Base-by-base conservation (phyloP, 805 yeast genomes). In the Yarrowia keelungensis region DNA sequence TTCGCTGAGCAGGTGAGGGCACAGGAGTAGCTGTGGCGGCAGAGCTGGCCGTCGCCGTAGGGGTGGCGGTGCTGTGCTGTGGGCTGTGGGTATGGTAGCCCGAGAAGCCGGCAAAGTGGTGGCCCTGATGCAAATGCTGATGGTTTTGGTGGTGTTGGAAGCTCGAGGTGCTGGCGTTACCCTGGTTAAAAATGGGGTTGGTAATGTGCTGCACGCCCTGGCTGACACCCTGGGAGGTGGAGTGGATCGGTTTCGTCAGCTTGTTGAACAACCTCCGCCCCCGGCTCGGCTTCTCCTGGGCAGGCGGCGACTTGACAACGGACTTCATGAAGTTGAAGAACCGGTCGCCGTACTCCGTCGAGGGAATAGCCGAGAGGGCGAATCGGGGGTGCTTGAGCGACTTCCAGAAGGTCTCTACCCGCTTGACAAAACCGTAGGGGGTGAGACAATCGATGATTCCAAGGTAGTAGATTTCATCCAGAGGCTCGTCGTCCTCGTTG, bases 401-500 rank as follows among this genome's bases (percentile, higher is more conserved):
- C 51, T 65, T 65, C 87, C 92, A 89, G 71, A 91, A 85, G 0
- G 98, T 94, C 76, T 95, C 99, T 56, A 92, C 77, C 71, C 85
- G 84, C 76, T 95, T 95, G 72, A 87, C 80, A 26, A 88, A 78
- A 15, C 75, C 75, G 69, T 79, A 79, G 9, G 75, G 86, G 0
- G 99, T 95, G 72, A 95, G 81, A 78, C 97, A 94, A 76, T 95
- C 99, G 71, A 95, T 95, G 46, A 95, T 89, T 9, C 99, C 99
- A 73, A 95, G 80, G 75, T 93, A 95, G 79, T 95, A 95, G 8
- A 94, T 85, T 68, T 89, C 85, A 39, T 86, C 82, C 43, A 85
- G 75, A 32, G 91, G 90, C 58, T 85, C 83, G 75, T 89, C 83
- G 41, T 83, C 73, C 67, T 81, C 87, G 74, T 88, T 85, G 0